Percentiles rank a stretch among this genome's conserved stretches.
Evolutionary conservation across 768 basidiomycete species (phyloP).

Genomic region (Suillus sp.): DNA sequence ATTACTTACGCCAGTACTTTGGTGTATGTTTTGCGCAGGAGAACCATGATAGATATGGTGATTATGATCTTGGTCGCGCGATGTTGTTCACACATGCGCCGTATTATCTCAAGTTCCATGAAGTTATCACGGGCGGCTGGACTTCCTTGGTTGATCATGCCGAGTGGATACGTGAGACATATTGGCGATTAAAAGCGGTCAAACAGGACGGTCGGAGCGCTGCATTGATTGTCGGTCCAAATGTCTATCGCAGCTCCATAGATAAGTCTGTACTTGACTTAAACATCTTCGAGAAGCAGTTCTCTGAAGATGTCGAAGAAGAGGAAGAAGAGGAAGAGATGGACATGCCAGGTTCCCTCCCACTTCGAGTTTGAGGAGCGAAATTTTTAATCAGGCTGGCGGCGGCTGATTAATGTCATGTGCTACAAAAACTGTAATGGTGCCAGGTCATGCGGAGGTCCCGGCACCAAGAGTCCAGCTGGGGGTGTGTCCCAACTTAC

Average conservation of each 20-base stretch:
- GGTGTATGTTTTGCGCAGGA: neutral
- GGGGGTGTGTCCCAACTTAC: too few species aligned
- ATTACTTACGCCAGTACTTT: conserved; percentile 2
- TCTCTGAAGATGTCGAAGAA: neutral
- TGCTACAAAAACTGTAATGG: too few species aligned
- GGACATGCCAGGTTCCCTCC: neutral
- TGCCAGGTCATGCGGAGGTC: too few species aligned
- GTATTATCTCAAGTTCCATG: conserved; percentile 7
- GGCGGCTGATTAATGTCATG: too few species aligned
- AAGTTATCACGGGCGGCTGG: neutral
- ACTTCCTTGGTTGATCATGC: conserved; percentile 1
- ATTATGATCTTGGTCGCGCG: neutral
- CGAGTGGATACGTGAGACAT: conserved; percentile 6
- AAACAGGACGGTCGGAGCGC: neutral
- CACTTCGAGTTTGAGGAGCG: too few species aligned
- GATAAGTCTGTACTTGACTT: neutral
- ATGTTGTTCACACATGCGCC: neutral
- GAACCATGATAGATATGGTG: neutral
- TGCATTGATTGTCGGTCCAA: neutral
- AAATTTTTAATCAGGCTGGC: too few species aligned
- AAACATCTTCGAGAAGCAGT: neutral
- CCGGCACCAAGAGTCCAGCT: too few species aligned
- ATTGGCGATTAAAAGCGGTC: neutral
- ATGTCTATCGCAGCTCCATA: neutral
- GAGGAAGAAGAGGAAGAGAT: neutral